Base-by-base conservation (phyloP, 164 flowering plant species). In the Vitis rupestris region DNA sequence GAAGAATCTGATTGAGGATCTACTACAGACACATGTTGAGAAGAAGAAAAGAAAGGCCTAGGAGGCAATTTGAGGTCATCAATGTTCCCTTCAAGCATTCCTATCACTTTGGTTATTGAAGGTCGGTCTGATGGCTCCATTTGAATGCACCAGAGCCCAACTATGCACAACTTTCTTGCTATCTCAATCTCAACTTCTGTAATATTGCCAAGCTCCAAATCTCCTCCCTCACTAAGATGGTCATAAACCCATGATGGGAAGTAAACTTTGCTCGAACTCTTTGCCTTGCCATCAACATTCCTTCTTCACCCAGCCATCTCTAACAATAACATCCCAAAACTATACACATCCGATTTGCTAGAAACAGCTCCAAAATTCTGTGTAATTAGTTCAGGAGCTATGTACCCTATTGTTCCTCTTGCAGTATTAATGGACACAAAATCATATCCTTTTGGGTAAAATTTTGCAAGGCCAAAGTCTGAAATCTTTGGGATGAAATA, bases 291-390 rank as follows among this genome's bases (percentile, higher is more conserved):
- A 8, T 59, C 47, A 2, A 8, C 14, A 17, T 63, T 58, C 61
- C 11, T 74, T 57, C 65, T 68, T 14, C 63, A 61, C 2, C 66
- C 66, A 37, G 12, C 77, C 70, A 74, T 65, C 16, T 74, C 77
- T 14, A 74, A n/a, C 63, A 74, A n/a, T 44, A 74, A 1, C 77
- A 70, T 74, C 14, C 73, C 77, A 17, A 50, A 74, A 47, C 77
- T 65, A 16, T 69, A 74, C 14, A 74, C 77, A 62, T 74, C 77
- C 0, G 73, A 65, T 49, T 70, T 74, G 50, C 15, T 2, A 23
- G 77, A 74, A 27, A 60, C 65, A 16, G 11, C 15, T 52, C 66
- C 73, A 37, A 64, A 47, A 31, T 69, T 65, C 27, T 70, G 30
- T 2, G 51, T 49, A 9, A 64, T 9, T 44, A 74, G 1, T 11